Conservation (phyloP, 2,329 filamentous ascomycete species). For the Scorias spongiosa region DNA sequence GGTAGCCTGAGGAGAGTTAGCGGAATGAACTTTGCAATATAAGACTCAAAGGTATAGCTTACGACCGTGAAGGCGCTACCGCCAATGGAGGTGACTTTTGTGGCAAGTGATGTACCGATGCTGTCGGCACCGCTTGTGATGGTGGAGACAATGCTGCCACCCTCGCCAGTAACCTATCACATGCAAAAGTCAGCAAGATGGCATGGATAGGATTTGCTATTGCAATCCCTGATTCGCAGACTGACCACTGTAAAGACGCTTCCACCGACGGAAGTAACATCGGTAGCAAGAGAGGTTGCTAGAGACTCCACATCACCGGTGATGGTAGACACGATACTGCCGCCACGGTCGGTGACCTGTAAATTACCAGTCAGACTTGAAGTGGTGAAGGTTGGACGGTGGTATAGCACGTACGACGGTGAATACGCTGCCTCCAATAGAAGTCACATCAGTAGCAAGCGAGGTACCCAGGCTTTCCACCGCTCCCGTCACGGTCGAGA, state of each 20-base stretch:
- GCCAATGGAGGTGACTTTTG: constrained; percentile 3
- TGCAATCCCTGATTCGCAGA: no score
- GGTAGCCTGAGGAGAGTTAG: constrained; percentile 4
- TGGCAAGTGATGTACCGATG: not conserved
- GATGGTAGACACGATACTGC: constrained; percentile 9
- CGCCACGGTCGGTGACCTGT: constrained; percentile 4
- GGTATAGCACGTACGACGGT: constrained; percentile 2
- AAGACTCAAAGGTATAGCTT: constrained; percentile 2
- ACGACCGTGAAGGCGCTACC: constrained; percentile 6
- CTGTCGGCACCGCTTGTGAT: constrained; percentile 5
- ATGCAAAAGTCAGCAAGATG: no score
- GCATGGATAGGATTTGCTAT: no score
- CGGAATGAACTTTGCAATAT: constrained; percentile 3
- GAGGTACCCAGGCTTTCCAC: constrained; percentile 1
- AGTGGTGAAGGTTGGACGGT: no score
- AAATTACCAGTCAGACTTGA: not conserved
- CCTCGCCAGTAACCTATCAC: constrained; percentile 3
- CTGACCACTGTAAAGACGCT: constrained; percentile 5
- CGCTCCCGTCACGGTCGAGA: constrained; percentile 8
- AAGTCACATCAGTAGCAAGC: constrained; percentile 1
- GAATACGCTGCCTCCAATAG: constrained; percentile 4
- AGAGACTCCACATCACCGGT: constrained; percentile 2
- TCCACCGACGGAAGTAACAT: constrained; percentile 4
- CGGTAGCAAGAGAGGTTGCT: not conserved
- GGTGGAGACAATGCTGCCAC: constrained; percentile 7